phyloP scores from a whole-genome alignment of 2,329 filamentous ascomycete species.

The Macrophomina phaseolina region DNA sequence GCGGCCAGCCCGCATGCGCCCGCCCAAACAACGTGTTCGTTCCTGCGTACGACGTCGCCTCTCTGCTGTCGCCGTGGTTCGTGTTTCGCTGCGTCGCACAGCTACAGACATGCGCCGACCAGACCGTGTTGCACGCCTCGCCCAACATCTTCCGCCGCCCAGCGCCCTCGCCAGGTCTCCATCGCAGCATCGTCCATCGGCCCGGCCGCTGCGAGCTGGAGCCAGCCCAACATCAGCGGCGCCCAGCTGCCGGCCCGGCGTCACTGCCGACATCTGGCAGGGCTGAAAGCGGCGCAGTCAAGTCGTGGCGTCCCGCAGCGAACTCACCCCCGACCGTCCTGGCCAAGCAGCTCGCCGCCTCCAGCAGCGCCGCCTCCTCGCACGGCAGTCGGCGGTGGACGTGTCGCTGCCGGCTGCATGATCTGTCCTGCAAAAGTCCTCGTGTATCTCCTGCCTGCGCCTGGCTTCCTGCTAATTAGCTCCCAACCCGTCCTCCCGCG shows the following conservation, averaged over 20 bases:
- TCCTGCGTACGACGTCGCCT: conserved; percentile 23
- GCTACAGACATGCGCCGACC: conserved; percentile 6
- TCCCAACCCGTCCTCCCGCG: conserved; percentile 20
- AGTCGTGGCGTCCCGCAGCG: conserved; percentile 2
- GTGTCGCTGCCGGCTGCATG: conserved; percentile 20
- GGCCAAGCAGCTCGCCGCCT: conserved; percentile 1
- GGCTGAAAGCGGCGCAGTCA: not conserved
- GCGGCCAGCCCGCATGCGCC: not conserved
- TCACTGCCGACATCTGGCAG: conserved; percentile 5
- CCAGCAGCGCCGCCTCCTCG: conserved; percentile 10
- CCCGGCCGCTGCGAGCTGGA: not conserved
- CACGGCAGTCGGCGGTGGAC: conserved; percentile 18
- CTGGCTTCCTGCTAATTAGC: conserved; percentile 18
- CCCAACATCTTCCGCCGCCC: not conserved
- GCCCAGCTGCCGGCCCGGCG: not conserved
- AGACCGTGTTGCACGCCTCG: not conserved
- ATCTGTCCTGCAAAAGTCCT: conserved; percentile 27
- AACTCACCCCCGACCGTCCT: not conserved
- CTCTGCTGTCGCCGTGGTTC: conserved; percentile 22
- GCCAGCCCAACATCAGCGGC: not conserved
- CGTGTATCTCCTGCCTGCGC: conserved; percentile 25
- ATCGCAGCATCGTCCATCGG: not conserved
- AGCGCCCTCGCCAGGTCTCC: not conserved
- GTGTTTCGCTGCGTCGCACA: conserved; percentile 21
- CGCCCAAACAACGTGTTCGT: conserved; percentile 23